Conservation (phyloP, 306 rosid species). For the Gastrolobium bilobum region DNA sequence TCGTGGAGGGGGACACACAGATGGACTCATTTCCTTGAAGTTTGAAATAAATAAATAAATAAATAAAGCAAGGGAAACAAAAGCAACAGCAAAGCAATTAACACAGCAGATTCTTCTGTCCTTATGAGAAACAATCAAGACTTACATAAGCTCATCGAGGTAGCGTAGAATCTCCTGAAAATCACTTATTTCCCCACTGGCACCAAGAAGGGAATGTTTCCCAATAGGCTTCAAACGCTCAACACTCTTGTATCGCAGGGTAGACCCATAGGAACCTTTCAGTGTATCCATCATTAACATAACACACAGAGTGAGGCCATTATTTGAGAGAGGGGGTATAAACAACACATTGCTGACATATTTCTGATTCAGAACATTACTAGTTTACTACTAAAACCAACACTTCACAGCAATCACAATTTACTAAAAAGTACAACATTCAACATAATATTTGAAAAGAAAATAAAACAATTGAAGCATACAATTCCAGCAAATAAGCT, state of each 20-base stretch:
- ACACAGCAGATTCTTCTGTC: not conserved
- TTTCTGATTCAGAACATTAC: not conserved
- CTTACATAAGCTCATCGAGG: conserved; percentile 93
- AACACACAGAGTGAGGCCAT: not conserved
- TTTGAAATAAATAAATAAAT: not conserved
- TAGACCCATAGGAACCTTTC: conserved; percentile 96
- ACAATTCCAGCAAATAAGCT: conserved; percentile 21
- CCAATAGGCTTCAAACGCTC: conserved; percentile 88
- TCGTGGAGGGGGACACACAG: not conserved
- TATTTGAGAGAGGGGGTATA: not conserved
- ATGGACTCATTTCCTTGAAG: not conserved
- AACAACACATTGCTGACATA: conserved; percentile 10
- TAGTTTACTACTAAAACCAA: not conserved
- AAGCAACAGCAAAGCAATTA: conserved; percentile 6
- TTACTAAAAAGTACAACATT: not conserved
- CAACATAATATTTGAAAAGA: not conserved
- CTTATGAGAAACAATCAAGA: not conserved
- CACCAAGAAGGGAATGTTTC: conserved; percentile 92
- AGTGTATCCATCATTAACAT: conserved; percentile 34
- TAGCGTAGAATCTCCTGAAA: conserved; percentile 83
- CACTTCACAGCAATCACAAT: not conserved
- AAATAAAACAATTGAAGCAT: not conserved
- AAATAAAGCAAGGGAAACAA: not conserved
- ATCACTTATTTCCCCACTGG: conserved; percentile 96
- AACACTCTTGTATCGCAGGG: conserved; percentile 90